A percentile compares a stretch with the other conserved stretches of the same genome.
phyloP scores from a whole-genome alignment of 805 yeast genomes.

The Ogataea methanolica region DNA sequence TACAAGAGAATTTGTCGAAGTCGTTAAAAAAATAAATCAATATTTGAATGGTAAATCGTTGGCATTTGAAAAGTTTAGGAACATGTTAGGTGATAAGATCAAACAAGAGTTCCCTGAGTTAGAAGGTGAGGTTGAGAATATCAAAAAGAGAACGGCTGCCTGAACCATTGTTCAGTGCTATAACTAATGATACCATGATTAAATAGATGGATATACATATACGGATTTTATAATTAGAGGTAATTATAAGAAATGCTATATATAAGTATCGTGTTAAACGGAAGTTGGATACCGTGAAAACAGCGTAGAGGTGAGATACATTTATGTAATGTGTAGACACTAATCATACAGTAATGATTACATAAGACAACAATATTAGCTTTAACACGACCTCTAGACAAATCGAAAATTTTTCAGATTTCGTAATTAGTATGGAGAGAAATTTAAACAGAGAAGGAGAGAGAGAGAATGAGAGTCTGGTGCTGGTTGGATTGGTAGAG shows the following conservation, averaged over 20 bases:
- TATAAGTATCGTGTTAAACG: too few species aligned
- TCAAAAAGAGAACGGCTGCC: slow-evolving; percentile 27
- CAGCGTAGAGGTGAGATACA: too few species aligned
- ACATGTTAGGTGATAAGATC: slow-evolving; percentile 64
- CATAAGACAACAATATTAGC: neutral
- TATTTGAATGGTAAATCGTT: slow-evolving; percentile 77
- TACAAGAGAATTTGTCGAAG: slow-evolving; percentile 93
- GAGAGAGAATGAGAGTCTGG: neutral
- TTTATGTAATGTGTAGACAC: too few species aligned
- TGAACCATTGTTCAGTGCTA: neutral
- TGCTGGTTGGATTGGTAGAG: neutral
- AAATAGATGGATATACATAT: neutral
- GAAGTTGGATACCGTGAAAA: too few species aligned
- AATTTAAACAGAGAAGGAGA: neutral
- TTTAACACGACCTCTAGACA: neutral
- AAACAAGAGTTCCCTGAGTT: slow-evolving; percentile 77
- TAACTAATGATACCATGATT: neutral
- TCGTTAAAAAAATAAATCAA: slow-evolving; percentile 86
- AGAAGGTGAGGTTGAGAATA: slow-evolving; percentile 50
- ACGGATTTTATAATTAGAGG: too few species aligned
- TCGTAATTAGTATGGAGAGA: neutral
- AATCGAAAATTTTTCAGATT: slow-evolving; percentile 1
- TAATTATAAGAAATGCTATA: too few species aligned
- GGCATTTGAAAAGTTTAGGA: slow-evolving; percentile 53
- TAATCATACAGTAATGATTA: neutral